Base-by-base conservation (phyloP, 805 yeast species). In the Ogataea zsoltii region DNA sequence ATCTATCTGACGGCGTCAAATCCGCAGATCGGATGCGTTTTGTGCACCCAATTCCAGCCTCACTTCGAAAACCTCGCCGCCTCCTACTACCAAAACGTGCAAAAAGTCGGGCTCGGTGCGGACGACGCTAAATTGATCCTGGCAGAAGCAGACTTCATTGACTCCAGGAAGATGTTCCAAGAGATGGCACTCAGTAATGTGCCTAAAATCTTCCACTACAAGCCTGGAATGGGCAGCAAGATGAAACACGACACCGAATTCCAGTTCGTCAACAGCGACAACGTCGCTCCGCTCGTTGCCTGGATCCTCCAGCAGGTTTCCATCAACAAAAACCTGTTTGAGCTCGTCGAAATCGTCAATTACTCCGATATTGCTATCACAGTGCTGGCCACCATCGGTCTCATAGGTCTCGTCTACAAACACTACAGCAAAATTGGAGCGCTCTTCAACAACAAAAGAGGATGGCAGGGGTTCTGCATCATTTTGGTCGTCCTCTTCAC, bases 381-480 rank as follows among this genome's bases (percentile, higher is more conserved):
- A 29, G 61, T 68, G 17, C 67, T 75, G 0, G 59, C 74, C 25
- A 44, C 62, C 3, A 50, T 71, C 1, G 66, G 75, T 7, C 53
- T 65, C 3, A n/a, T 62, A 6, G 54, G 64, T 2, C 35, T 69
- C 7, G 36, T 65, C 17, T 31, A 63, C 9, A 61, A 57, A 34
- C 59, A 61, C 37, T 69, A 67, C 46, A 50, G 53, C 6, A 59
- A 70, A 18, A 64, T 83, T 13, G 32, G 54, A 2, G 51, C 64
- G 13, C 39, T 87, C 5, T 36, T 81, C 11, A 65, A 69, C 19
- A 76, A 80, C 33, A 82, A 75, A 55, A 68, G 76, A 39, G 59
- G 87, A 32, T 94, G 98, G 97, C 85, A 87, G 35, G 77, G 81
- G 2, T 36, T 77, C 10, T 75, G 87, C 3, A 71, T 87, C n/a